A percentile compares a stretch with the other conserved stretches of the same genome.
phyloP scores from a whole-genome alignment of 2,329 filamentous ascomycete species.

The Penicillium frequentans region DNA sequence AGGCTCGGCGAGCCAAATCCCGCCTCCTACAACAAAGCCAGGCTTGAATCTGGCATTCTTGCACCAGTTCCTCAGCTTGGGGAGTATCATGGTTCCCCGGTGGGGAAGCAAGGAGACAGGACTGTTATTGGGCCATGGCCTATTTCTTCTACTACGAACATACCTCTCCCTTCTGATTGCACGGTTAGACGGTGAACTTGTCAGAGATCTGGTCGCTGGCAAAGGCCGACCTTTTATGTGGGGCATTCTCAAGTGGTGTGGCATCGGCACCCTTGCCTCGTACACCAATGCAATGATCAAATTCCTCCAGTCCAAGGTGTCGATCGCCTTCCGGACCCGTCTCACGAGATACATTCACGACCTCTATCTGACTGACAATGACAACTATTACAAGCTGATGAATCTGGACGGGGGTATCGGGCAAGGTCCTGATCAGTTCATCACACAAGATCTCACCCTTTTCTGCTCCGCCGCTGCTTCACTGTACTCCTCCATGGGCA shows the following conservation, averaged over 20 bases:
- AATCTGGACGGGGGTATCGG: conserved; percentile 93
- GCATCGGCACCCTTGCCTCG: conserved; percentile 86
- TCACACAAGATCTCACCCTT: conserved; percentile 92
- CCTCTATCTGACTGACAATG: conserved; percentile 87
- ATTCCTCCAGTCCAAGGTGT: conserved; percentile 95
- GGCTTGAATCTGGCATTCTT: conserved; percentile 93
- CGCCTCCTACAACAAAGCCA: conserved; percentile 86
- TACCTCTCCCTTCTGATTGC: conserved; percentile 94
- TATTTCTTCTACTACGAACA: conserved; percentile 87
- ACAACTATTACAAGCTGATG: conserved; percentile 93
- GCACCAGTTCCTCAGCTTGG: conserved; percentile 91
- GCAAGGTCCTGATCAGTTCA: conserved; percentile 91
- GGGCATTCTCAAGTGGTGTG: conserved; percentile 93
- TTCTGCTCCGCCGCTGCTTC: conserved; percentile 93
- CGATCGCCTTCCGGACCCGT: conserved; percentile 93
- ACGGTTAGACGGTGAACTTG: conserved; percentile 90
- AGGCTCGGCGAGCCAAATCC: conserved; percentile 61
- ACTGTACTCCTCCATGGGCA: conserved; percentile 94
- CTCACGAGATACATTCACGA: conserved; percentile 97
- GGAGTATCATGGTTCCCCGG: conserved; percentile 96
- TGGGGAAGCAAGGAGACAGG: conserved; percentile 97
- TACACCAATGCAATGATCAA: conserved; percentile 99
- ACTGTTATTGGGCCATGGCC: conserved; percentile 79
- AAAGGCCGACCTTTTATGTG: conserved; percentile 84
- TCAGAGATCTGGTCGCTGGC: conserved; percentile 91